Evolutionary conservation across 257 asterid genomes (phyloP).

Genomic region (Solanum chilense): DNA sequence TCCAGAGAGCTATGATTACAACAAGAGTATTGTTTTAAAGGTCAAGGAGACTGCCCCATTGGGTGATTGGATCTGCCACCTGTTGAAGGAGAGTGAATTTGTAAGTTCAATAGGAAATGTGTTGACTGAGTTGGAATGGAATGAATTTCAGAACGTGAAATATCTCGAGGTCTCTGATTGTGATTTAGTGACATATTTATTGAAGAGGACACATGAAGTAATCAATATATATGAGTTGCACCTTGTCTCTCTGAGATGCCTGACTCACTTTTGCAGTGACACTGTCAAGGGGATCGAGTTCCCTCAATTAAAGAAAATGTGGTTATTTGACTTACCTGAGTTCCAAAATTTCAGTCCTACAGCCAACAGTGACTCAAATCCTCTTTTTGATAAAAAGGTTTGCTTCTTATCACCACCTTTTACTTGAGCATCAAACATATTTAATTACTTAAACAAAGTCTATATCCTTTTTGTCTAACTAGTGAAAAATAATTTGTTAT

Average conservation of each 20-base stretch:
- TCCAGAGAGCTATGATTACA: no score
- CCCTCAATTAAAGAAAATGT: accelerated
- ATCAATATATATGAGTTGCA: accelerated
- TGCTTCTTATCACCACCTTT: not conserved
- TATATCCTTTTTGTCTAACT: no score
- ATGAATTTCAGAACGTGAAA: not conserved
- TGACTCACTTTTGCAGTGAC: no score
- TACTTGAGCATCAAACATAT: no score
- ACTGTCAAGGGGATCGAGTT: no score
- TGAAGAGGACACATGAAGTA: not conserved
- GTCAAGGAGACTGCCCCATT: not conserved
- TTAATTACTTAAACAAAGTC: no score
- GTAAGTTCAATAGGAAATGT: not conserved
- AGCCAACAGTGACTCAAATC: no score
- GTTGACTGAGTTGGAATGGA: not conserved
- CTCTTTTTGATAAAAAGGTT: no score
- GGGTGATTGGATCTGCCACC: not conserved
- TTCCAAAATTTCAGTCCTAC: no score
- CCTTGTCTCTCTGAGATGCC: accelerated
- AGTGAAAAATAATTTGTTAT: no score
- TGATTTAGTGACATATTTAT: not conserved
- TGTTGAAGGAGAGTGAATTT: not conserved
- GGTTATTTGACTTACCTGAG: accelerated
- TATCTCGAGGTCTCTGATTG: accelerated
- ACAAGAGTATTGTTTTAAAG: not conserved